Evolutionary conservation across 1,284 basidiomycete genomes (phyloP).

Genomic region (Microbotryomycetes sp.): DNA sequence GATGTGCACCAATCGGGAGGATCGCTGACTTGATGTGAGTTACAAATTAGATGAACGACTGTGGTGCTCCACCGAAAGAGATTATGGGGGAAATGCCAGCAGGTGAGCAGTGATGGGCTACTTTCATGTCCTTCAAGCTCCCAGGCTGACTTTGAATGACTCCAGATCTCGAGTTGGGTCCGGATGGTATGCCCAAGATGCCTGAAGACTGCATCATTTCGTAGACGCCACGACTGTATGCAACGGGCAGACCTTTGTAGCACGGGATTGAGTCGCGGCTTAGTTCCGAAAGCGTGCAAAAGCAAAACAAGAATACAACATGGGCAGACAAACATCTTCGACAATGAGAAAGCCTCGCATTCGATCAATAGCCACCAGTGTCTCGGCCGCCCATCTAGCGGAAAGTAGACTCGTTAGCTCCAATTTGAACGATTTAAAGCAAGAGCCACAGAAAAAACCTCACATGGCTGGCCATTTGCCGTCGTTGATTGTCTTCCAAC

Average conservation of each 20-base stretch:
- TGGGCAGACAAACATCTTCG: not conserved
- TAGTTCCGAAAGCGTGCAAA: not conserved
- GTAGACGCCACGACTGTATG: not conserved
- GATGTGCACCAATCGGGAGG: constrained; percentile 41
- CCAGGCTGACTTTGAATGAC: not conserved
- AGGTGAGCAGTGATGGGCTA: constrained; percentile 43
- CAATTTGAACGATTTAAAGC: not conserved
- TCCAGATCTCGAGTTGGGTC: constrained; percentile 45
- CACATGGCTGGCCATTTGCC: constrained; percentile 74
- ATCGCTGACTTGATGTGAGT: not conserved
- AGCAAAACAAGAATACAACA: not conserved
- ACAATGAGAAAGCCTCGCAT: not conserved
- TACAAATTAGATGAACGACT: constrained; percentile 62
- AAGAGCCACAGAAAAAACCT: constrained; percentile 5
- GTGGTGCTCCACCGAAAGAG: constrained; percentile 80
- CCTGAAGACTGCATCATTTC: constrained; percentile 42
- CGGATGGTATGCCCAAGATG: constrained; percentile 55
- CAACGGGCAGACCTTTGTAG: too few relatives aligned
- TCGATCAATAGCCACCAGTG: constrained; percentile 2
- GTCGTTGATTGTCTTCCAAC: constrained; percentile 81
- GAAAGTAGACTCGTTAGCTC: too few relatives aligned
- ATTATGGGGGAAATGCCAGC: constrained; percentile 87
- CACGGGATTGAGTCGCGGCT: too few relatives aligned
- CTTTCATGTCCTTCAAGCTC: not conserved
- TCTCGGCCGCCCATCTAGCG: constrained; percentile 6